Evolutionary conservation across 176 grass and related monocot species (phyloP), one percentile per base, ranked within the genome.

Genomic region (Tillandsia fasciculata): DNA sequence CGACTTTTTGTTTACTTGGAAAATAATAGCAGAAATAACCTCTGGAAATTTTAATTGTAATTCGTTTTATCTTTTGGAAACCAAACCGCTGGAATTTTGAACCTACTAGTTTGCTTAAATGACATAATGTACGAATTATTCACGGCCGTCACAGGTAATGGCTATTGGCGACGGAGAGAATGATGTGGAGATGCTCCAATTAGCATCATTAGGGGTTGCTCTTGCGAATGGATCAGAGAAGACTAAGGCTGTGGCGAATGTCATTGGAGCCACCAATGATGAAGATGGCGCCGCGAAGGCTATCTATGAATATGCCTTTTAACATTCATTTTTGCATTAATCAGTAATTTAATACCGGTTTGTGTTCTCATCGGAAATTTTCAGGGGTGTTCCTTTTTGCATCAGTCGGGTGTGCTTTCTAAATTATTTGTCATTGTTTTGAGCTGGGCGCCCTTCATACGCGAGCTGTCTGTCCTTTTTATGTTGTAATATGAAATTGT

Each of bases 101-200:
- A 9, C 20, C 18, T 61, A 61, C 22, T n/a, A 61, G 48, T 15
- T 53, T 11, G 50, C 12, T 3, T 71, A 27, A 14, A 71, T 20
- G 29, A 57, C 53, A 29, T 52, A 79, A 4, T 13, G 26, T 42
- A 3, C 29, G 1, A 4, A 24, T 24, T 24, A 24, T 24, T 15
- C 0, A 2, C 48, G 63, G 71, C 67, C 4, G 74, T 10, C 33
- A 53, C 73, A 97, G 89, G 64, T 91, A 77, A 99, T 99, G 90
- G 95, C 95, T 26, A 99, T 99, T 69, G 90, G 95, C 52, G 90
- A 99, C 69, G 95, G 95, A 52, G 87, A 99, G 83, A 99, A 99
- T 82, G 95, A 94, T 72, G 77, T 88, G 8, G 95, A 99, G 88
- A 90, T 99, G 95, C 73, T 90, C 27, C 77, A 99, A 67, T 58